Conservation (phyloP, 352 stramenopile species). For the Chrysophaeum taylorii region DNA sequence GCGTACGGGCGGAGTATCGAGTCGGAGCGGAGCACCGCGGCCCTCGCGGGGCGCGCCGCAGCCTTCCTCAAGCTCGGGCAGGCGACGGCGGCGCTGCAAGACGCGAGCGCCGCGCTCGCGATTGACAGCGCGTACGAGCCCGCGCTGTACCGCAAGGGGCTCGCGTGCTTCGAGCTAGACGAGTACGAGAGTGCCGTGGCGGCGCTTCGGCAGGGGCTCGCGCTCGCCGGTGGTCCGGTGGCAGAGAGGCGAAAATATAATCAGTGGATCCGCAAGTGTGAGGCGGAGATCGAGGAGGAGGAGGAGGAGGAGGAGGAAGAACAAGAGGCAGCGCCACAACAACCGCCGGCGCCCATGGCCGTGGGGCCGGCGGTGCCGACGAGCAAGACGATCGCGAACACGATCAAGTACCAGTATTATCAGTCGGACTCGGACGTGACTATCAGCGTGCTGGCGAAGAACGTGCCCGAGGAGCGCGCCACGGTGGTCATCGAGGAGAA, state of each 20-base stretch:
- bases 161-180: constrained; percentile 5
- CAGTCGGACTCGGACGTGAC: constrained; percentile 51
- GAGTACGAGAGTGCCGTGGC: constrained; percentile 2
- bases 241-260: neutral
- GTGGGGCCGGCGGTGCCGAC: neutral
- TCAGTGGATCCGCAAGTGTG: constrained; percentile 5
- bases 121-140: neutral
- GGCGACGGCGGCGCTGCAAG: constrained; percentile 34
- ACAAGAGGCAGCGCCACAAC: neutral
- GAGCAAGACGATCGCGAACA: constrained; percentile 5
- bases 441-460: constrained; percentile 37
- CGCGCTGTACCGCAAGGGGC: neutral
- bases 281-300: constrained; percentile 19
- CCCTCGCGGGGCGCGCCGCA: constrained; percentile 37
- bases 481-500: constrained; percentile 38
- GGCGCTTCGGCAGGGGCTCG: neutral
- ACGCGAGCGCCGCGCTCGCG: constrained; percentile 34
- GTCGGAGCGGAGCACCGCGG: neutral
- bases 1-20: constrained; percentile 34
- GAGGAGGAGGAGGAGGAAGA: constrained; percentile 13
- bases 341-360: neutral
- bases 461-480: constrained; percentile 34
- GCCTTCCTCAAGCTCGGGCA: constrained; percentile 31
- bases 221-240: neutral
- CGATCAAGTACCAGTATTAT: constrained; percentile 59